Percentiles rank a stretch among this genome's conserved stretches.
Evolutionary conservation across 2,329 filamentous ascomycete species (phyloP).

Genomic region (Beauveria brongniartii): DNA sequence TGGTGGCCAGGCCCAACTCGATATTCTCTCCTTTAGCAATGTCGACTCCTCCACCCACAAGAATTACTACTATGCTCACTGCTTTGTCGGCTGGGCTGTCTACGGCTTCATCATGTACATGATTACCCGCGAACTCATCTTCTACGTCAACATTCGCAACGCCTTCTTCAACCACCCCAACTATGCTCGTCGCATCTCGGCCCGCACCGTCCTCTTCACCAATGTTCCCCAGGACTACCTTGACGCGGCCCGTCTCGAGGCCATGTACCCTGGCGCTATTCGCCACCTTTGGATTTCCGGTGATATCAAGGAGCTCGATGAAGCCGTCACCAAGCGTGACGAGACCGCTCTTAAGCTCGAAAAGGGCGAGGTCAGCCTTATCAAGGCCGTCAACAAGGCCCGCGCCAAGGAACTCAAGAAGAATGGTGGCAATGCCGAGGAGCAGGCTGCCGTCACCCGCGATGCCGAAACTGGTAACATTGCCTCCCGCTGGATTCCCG

Average conservation of each 20-base stretch:
- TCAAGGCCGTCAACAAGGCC: slow-evolving; percentile 48
- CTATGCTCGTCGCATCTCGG: slow-evolving; percentile 79
- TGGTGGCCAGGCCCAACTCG: slow-evolving; percentile 54
- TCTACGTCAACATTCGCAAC: slow-evolving; percentile 87
- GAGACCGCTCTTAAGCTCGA: slow-evolving; percentile 71
- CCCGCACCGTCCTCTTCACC: slow-evolving; percentile 82
- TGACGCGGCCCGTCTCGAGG: slow-evolving; percentile 62
- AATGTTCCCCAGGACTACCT: slow-evolving; percentile 75
- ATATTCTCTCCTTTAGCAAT: slow-evolving; percentile 32
- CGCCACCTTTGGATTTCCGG: slow-evolving; percentile 78
- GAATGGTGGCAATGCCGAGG: slow-evolving; percentile 16
- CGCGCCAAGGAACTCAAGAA: slow-evolving; percentile 28
- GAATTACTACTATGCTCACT: slow-evolving; percentile 70
- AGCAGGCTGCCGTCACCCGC: slow-evolving; percentile 36
- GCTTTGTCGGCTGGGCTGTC: slow-evolving; percentile 73
- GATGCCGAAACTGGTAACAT: slow-evolving; percentile 58
- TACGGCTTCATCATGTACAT: slow-evolving; percentile 85
- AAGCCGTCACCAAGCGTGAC: slow-evolving; percentile 70
- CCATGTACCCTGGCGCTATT: slow-evolving; percentile 71
- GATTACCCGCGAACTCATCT: slow-evolving; percentile 83
- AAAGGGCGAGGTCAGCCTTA: slow-evolving; percentile 71
- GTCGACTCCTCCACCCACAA: slow-evolving; percentile 44
- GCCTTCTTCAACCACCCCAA: slow-evolving; percentile 81
- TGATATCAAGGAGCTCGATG: slow-evolving; percentile 64
- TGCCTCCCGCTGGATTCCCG: slow-evolving; percentile 58